Percentiles rank a stretch among this genome's conserved stretches.
phyloP scores from a whole-genome alignment of 2,329 filamentous ascomycete species.

The Paecilomyces fulvus region DNA sequence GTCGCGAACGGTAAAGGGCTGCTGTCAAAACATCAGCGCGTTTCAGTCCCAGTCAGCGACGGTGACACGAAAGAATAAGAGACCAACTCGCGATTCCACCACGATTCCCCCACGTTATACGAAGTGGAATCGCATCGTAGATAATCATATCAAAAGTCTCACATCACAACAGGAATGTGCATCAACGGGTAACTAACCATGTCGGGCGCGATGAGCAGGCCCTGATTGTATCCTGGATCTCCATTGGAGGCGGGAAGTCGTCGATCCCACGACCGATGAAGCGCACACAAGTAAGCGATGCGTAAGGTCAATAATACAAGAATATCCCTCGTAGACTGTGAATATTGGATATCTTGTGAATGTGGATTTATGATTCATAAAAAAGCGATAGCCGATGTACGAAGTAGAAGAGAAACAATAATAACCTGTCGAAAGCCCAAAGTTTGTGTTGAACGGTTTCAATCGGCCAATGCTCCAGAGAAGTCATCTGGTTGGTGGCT shows the following conservation, averaged over 20 bases:
- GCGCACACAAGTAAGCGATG: not conserved
- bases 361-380: not conserved
- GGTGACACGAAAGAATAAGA: not conserved
- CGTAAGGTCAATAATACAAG: not conserved
- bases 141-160: not conserved
- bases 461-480: not conserved
- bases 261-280: not conserved
- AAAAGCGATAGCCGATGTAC: not conserved
- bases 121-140: not conserved
- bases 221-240: not conserved
- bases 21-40: constrained; percentile 1
- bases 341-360: no score
- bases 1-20: constrained; percentile 13
- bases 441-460: not conserved
- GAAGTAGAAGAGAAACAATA: not conserved
- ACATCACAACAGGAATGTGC: not conserved
- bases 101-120: not conserved
- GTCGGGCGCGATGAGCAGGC: not conserved
- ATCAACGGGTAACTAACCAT: not conserved
- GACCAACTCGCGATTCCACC: not conserved
- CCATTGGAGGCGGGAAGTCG: not conserved
- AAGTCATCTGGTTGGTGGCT: not conserved
- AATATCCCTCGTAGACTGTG: not conserved
- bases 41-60: not conserved
- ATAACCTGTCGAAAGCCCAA: not conserved